Evolutionary conservation across 805 yeast genomes (phyloP).

Genomic region (Aciculoconidium aculeatum): DNA sequence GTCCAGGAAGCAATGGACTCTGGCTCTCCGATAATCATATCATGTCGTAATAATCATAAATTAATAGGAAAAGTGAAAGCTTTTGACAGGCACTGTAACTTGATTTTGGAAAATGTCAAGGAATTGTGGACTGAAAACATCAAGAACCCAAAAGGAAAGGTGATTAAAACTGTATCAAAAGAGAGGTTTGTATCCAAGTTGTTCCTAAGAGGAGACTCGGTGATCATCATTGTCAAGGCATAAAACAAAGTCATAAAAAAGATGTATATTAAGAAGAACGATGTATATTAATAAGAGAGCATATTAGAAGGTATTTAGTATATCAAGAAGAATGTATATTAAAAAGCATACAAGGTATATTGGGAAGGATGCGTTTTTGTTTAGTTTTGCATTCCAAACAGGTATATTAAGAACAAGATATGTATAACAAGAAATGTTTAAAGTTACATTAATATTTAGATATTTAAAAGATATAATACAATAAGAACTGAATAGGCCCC

Average conservation of each 20-base stretch:
- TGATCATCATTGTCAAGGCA: slow-evolving; percentile 68
- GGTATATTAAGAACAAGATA: no score
- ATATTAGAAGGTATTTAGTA: neutral
- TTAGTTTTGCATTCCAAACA: no score
- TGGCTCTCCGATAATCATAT: slow-evolving; percentile 74
- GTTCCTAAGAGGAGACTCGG: slow-evolving; percentile 94
- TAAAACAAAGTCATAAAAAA: slow-evolving; percentile 3
- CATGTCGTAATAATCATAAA: slow-evolving; percentile 90
- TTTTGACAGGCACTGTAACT: slow-evolving; percentile 91
- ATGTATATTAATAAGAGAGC: neutral
- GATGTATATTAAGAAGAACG: no score
- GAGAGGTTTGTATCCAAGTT: slow-evolving; percentile 78
- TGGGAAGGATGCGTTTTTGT: no score
- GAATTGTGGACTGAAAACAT: slow-evolving; percentile 74
- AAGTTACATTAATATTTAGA: no score
- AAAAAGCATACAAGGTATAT: neutral
- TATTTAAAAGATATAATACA: no score
- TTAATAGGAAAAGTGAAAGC: slow-evolving; percentile 87
- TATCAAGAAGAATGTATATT: neutral
- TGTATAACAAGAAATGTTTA: no score
- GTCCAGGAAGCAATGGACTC: slow-evolving; percentile 77
- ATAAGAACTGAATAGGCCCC: slow-evolving; percentile 4
- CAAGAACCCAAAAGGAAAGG: slow-evolving; percentile 61
- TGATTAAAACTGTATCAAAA: slow-evolving; percentile 57
- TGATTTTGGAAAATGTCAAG: slow-evolving; percentile 87